Percentiles rank a stretch among this genome's conserved stretches.
Conservation (phyloP, 805 yeast genomes). For the Komagataella populi region DNA sequence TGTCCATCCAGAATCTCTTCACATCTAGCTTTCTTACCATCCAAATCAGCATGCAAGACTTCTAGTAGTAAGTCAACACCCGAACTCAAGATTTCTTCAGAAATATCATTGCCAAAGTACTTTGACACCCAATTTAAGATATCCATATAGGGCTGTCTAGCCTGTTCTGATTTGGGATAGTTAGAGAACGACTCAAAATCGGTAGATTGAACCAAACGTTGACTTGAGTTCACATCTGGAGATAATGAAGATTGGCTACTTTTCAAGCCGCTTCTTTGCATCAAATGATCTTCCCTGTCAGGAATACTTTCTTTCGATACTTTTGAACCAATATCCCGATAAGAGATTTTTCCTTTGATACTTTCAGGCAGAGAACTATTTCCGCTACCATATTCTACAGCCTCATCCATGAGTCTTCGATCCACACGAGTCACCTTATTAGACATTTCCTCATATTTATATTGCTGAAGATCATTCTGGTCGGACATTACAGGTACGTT, state of each 20-base stretch:
- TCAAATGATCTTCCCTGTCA: background rate
- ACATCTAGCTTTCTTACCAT: conserved; percentile 32
- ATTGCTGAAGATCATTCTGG: conserved; percentile 11
- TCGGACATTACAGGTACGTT: background rate
- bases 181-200: conserved; percentile 40
- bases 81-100: conserved; percentile 57
- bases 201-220: conserved; percentile 12
- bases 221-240: conserved; percentile 2
- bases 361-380: conserved; percentile 61
- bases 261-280: conserved; percentile 6
- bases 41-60: conserved; percentile 28
- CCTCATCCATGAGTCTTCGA: conserved; percentile 30
- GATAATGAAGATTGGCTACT: conserved; percentile 5
- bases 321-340: conserved; percentile 57
- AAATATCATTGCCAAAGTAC: conserved; percentile 53
- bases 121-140: conserved; percentile 47
- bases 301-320: conserved; percentile 9
- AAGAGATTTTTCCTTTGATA: conserved; percentile 51
- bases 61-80: conserved; percentile 58
- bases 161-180: conserved; percentile 45
- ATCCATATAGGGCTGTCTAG: conserved; percentile 34
- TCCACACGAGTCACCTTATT: conserved; percentile 58
- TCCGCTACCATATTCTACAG: conserved; percentile 23
- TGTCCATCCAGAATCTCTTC: conserved; percentile 31
- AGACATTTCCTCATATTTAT: conserved; percentile 63